Conservation (phyloP, 2,329 filamentous ascomycete species). For the Xylogone sp. region DNA sequence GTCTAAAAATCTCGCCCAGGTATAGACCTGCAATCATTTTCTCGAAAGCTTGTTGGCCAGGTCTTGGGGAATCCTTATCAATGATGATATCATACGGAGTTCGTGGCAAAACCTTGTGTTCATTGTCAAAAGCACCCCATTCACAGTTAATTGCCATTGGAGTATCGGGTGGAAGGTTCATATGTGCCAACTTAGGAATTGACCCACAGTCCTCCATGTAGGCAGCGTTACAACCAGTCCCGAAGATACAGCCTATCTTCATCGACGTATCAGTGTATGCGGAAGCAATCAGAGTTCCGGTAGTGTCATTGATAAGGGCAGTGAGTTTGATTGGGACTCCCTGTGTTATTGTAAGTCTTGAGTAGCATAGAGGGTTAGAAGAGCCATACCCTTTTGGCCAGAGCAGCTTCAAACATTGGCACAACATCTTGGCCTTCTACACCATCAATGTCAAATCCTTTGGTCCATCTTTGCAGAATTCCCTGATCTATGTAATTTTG, state of each 20-base stretch:
- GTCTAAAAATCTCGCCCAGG: slow-evolving; percentile 89
- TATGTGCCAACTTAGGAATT: slow-evolving; percentile 88
- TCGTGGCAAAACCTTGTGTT: slow-evolving; percentile 79
- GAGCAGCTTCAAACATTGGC: slow-evolving; percentile 76
- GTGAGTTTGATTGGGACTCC: slow-evolving; percentile 88
- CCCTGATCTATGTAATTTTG: slow-evolving; percentile 93
- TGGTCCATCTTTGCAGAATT: slow-evolving; percentile 92
- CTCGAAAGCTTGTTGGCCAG: slow-evolving; percentile 92
- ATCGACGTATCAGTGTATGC: slow-evolving; percentile 92
- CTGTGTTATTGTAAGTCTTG: slow-evolving; percentile 38
- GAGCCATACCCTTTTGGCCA: slow-evolving; percentile 59
- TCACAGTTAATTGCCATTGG: slow-evolving; percentile 98
- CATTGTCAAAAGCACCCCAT: slow-evolving; percentile 95
- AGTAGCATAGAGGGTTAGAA: not conserved
- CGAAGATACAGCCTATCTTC: slow-evolving; percentile 97
- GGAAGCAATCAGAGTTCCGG: slow-evolving; percentile 92
- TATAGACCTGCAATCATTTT: slow-evolving; percentile 98
- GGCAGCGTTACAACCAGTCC: slow-evolving; percentile 95
- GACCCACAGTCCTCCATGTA: slow-evolving; percentile 94
- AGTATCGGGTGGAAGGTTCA: slow-evolving; percentile 79
- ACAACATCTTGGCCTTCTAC: slow-evolving; percentile 91
- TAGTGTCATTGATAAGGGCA: slow-evolving; percentile 96
- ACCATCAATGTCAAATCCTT: slow-evolving; percentile 91
- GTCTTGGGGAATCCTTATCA: slow-evolving; percentile 86
- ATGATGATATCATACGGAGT: slow-evolving; percentile 85